These are phyloP conservation scores for Plectranthus barbatus DNA, from an alignment of 257 asterid genomes.

Conservation along the genomic window DNA sequence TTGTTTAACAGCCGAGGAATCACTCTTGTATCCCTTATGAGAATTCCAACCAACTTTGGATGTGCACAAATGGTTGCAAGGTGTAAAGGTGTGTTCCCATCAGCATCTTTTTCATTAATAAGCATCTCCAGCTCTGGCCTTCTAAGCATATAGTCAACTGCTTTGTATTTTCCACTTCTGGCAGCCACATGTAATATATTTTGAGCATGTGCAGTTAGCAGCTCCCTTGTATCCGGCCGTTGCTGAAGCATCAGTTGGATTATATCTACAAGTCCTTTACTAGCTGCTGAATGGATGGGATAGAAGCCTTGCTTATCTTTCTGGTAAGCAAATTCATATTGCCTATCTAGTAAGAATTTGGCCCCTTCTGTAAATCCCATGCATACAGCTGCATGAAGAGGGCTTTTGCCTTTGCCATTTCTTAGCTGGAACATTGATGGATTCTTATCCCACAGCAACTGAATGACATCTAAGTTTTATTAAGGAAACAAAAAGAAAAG, in stretches of 20 bases:
- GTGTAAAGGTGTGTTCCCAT: slow-evolving; percentile 51
- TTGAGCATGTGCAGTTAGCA: slow-evolving; percentile 32
- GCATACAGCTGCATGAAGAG: slow-evolving; percentile 38
- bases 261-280: slow-evolving; percentile 24
- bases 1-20: slow-evolving; percentile 26
- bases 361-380: slow-evolving; percentile 27
- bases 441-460: slow-evolving; percentile 34
- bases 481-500: neutral
- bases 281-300: slow-evolving; percentile 39
- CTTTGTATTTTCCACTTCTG: slow-evolving; percentile 31
- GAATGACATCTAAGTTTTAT: slow-evolving; percentile 19
- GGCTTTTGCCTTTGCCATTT: slow-evolving; percentile 27
- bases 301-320: slow-evolving; percentile 27
- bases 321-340: slow-evolving; percentile 29
- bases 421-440: slow-evolving; percentile 28
- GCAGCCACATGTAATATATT: slow-evolving; percentile 43
- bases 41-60: slow-evolving; percentile 31
- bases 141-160: slow-evolving; percentile 27
- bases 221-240: slow-evolving; percentile 42
- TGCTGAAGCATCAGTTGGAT: slow-evolving; percentile 29
- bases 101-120: slow-evolving; percentile 33
- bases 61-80: slow-evolving; percentile 35
- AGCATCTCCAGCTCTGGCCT: slow-evolving; percentile 39
- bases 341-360: slow-evolving; percentile 24
- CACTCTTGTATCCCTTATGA: slow-evolving; percentile 26